phyloP scores from a whole-genome alignment of 495 filamentous ascomycete genomes.

The Corynascus novoguineensis region DNA sequence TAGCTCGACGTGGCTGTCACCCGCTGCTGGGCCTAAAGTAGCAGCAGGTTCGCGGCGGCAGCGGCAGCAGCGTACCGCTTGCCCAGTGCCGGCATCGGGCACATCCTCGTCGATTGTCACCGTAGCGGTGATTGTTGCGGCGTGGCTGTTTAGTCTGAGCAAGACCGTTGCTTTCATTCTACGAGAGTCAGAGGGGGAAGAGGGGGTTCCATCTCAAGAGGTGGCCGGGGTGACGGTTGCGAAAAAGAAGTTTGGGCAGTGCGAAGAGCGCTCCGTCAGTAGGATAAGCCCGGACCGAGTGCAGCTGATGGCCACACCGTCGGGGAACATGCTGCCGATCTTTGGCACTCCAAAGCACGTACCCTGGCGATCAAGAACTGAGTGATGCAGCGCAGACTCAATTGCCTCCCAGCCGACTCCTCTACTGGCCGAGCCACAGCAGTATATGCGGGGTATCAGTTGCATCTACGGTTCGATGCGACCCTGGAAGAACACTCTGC shows the following conservation, averaged over 20 bases:
- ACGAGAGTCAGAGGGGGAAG: not conserved
- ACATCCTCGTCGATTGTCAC: constrained; percentile 22
- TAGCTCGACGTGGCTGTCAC: constrained; percentile 21
- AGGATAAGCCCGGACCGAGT: constrained; percentile 27
- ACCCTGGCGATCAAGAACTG: constrained; percentile 2
- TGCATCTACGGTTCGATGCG: not conserved
- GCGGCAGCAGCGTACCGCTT: constrained; percentile 19
- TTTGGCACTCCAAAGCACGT: not conserved
- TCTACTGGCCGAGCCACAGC: not conserved
- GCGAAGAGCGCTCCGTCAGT: constrained; percentile 21
- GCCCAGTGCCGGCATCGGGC: constrained; percentile 6
- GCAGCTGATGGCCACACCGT: constrained; percentile 21
- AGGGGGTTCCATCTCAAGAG: constrained; percentile 16
- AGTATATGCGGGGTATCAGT: not conserved
- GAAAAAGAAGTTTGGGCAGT: constrained; percentile 32
- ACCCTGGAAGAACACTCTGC: not conserved
- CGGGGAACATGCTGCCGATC: not conserved
- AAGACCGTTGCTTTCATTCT: not conserved
- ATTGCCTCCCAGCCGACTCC: not conserved
- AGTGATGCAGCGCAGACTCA: not conserved
- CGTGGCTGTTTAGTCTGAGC: not conserved
- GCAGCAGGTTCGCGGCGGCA: too few relatives aligned
- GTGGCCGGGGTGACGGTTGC: constrained; percentile 31
- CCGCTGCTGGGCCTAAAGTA: too few relatives aligned
- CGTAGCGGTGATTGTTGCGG: constrained; percentile 24